Percentiles rank a stretch among this genome's conserved stretches.
These are phyloP conservation scores for Dillenia turbinata DNA, from an alignment of 164 flowering plant species.

Conservation along the genomic window DNA sequence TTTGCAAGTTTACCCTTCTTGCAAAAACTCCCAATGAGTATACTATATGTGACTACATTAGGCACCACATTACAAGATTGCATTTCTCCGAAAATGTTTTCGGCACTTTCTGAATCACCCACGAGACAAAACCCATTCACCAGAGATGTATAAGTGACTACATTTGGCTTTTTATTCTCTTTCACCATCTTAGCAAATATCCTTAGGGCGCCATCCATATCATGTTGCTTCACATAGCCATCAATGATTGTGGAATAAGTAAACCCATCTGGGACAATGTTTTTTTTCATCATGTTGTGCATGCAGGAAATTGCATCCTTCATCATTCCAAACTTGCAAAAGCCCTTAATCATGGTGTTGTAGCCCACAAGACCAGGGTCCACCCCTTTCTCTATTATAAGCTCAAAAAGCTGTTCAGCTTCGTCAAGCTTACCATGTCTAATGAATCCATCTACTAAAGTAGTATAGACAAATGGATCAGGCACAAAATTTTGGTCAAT, in stretches of 20 bases:
- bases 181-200: constrained; percentile 46
- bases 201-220: constrained; percentile 45
- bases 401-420: constrained; percentile 53
- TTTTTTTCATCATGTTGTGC: constrained; percentile 33
- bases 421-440: constrained; percentile 54
- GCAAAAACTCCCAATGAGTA: constrained; percentile 60
- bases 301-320: constrained; percentile 53
- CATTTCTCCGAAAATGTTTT: constrained; percentile 50
- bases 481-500: constrained; percentile 48
- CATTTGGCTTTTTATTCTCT: constrained; percentile 57
- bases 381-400: constrained; percentile 34
- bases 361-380: constrained; percentile 54
- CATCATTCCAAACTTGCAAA: constrained; percentile 71
- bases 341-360: constrained; percentile 84
- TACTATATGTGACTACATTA: constrained; percentile 75
- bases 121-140: constrained; percentile 67
- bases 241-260: constrained; percentile 74
- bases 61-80: constrained; percentile 45
- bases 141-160: constrained; percentile 69
- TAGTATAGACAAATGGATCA: constrained; percentile 60
- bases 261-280: constrained; percentile 53
- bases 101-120: constrained; percentile 45
- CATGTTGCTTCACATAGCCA: constrained; percentile 66
- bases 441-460: constrained; percentile 65
- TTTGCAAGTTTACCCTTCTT: constrained; percentile 49